phyloP scores from a whole-genome alignment of 2,329 filamentous ascomycete species.

The Cucurbitaria berberidis region DNA sequence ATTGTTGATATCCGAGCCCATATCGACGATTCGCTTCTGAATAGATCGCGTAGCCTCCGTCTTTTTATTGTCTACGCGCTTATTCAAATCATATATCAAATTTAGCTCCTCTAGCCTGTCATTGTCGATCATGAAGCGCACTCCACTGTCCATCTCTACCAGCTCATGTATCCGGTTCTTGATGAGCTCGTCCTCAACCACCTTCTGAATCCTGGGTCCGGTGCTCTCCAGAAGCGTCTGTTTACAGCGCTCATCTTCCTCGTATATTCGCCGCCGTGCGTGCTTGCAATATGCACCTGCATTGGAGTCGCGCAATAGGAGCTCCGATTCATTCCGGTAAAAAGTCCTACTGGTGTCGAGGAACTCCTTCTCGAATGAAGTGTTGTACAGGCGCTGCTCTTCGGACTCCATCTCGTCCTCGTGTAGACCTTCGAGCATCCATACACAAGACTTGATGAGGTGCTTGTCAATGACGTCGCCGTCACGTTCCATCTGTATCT shows the following conservation, averaged over 20 bases:
- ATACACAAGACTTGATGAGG: slow-evolving; percentile 80
- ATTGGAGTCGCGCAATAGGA: slow-evolving; percentile 77
- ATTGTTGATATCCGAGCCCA: slow-evolving; percentile 84
- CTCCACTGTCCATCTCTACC: slow-evolving; percentile 83
- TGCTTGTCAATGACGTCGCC: slow-evolving; percentile 87
- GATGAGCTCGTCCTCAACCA: slow-evolving; percentile 84
- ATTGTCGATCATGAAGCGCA: slow-evolving; percentile 90
- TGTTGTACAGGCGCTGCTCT: slow-evolving; percentile 80
- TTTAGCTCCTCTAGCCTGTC: slow-evolving; percentile 78
- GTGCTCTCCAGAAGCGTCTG: slow-evolving; percentile 80
- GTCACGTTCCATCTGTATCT: slow-evolving; percentile 89
- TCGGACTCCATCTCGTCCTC: slow-evolving; percentile 80
- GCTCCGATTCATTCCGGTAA: slow-evolving; percentile 76
- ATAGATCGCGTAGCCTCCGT: slow-evolving; percentile 71
- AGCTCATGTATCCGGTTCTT: slow-evolving; percentile 78
- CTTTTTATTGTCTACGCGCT: slow-evolving; percentile 78
- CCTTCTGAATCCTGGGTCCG: slow-evolving; percentile 71
- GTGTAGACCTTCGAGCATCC: slow-evolving; percentile 90
- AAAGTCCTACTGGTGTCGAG: slow-evolving; percentile 73
- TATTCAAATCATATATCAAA: slow-evolving; percentile 81
- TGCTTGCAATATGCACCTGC: slow-evolving; percentile 82
- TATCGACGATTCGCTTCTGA: slow-evolving; percentile 75
- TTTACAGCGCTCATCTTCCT: slow-evolving; percentile 82
- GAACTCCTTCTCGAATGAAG: slow-evolving; percentile 80
- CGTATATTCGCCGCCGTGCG: slow-evolving; percentile 73